Evolutionary conservation across 2,329 filamentous ascomycete genomes (phyloP).

Genomic region (Cladophialophora chaetospira): DNA sequence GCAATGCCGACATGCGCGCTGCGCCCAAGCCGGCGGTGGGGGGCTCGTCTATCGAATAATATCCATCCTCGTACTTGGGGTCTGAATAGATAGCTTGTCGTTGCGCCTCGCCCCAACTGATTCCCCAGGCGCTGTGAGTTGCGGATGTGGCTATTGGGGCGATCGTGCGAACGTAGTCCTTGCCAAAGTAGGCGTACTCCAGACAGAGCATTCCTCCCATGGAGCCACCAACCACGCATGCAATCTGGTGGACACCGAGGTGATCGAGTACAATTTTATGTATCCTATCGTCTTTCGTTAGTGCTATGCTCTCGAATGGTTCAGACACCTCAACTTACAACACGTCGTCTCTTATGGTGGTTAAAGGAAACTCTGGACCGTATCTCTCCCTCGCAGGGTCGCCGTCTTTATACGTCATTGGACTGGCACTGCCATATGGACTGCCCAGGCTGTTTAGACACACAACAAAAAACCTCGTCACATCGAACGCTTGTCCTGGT

Average conservation of each 20-base stretch:
- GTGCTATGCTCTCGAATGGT: background rate
- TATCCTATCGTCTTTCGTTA: slow-evolving; percentile 41
- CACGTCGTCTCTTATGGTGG: slow-evolving; percentile 93
- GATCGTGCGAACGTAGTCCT: slow-evolving; percentile 56
- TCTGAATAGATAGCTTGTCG: slow-evolving; percentile 84
- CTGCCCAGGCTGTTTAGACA: slow-evolving; percentile 59
- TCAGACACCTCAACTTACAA: slow-evolving; percentile 60
- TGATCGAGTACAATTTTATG: slow-evolving; percentile 59
- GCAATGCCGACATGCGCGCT: slow-evolving; percentile 91
- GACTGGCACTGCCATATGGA: slow-evolving; percentile 58
- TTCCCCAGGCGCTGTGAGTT: slow-evolving; percentile 60
- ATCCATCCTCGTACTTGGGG: slow-evolving; percentile 97
- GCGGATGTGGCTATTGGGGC: slow-evolving; percentile 60
- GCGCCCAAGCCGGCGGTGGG: slow-evolving; percentile 85
- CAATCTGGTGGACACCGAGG: slow-evolving; percentile 56
- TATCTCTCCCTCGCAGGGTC: slow-evolving; percentile 74
- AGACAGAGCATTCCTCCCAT: slow-evolving; percentile 62
- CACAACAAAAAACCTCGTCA: slow-evolving; percentile 55
- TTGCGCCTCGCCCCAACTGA: slow-evolving; percentile 61
- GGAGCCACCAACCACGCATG: slow-evolving; percentile 58
- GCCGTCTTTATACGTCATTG: slow-evolving; percentile 78
- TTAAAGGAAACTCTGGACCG: slow-evolving; percentile 93
- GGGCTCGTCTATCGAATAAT: slow-evolving; percentile 85
- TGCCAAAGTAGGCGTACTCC: slow-evolving; percentile 72
- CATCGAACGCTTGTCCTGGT: slow-evolving; percentile 56